These are phyloP conservation scores for Schizonepeta tenuifolia DNA, from an alignment of 257 asterid genomes.

Conservation along the genomic window DNA sequence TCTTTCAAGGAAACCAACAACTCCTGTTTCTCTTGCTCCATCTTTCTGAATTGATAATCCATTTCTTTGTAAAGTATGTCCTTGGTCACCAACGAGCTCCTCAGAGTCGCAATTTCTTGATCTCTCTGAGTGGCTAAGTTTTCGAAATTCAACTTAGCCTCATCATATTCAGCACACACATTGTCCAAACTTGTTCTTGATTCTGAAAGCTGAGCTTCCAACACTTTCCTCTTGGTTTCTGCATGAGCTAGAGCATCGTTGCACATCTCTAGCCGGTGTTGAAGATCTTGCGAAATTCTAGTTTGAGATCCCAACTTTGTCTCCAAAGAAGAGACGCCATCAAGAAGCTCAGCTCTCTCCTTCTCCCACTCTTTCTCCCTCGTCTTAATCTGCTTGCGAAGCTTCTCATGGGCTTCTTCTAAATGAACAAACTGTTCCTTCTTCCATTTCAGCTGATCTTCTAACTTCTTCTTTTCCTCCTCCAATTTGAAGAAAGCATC, in stretches of 20 bases:
- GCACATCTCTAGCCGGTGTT: slow-evolving; percentile 71
- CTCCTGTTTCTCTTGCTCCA: slow-evolving; percentile 81
- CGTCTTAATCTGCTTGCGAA: slow-evolving; percentile 47
- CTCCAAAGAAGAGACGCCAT: slow-evolving; percentile 60
- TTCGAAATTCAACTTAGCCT: slow-evolving; percentile 61
- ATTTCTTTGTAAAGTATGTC: slow-evolving; percentile 76
- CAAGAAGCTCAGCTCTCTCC: slow-evolving; percentile 63
- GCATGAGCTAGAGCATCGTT: slow-evolving; percentile 81
- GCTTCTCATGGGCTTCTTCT: slow-evolving; percentile 80
- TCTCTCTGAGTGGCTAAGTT: slow-evolving; percentile 60
- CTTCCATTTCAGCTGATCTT: slow-evolving; percentile 87
- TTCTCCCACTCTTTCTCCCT: slow-evolving; percentile 84
- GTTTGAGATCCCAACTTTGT: slow-evolving; percentile 68
- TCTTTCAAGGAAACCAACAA: slow-evolving; percentile 58
- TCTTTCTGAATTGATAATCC: slow-evolving; percentile 74
- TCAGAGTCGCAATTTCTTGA: slow-evolving; percentile 66
- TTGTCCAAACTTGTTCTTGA: slow-evolving; percentile 55
- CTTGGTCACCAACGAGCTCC: slow-evolving; percentile 64
- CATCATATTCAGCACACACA: slow-evolving; percentile 71
- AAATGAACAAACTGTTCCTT: slow-evolving; percentile 83
- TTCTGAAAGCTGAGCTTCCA: slow-evolving; percentile 67
- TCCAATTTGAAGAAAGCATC: slow-evolving; percentile 54
- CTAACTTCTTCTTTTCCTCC: slow-evolving; percentile 60
- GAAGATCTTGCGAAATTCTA: slow-evolving; percentile 67
- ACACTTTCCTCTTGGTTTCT: slow-evolving; percentile 66